Base-by-base conservation (phyloP, 306 rosid species). In the Amphicarpaea edgeworthii region DNA sequence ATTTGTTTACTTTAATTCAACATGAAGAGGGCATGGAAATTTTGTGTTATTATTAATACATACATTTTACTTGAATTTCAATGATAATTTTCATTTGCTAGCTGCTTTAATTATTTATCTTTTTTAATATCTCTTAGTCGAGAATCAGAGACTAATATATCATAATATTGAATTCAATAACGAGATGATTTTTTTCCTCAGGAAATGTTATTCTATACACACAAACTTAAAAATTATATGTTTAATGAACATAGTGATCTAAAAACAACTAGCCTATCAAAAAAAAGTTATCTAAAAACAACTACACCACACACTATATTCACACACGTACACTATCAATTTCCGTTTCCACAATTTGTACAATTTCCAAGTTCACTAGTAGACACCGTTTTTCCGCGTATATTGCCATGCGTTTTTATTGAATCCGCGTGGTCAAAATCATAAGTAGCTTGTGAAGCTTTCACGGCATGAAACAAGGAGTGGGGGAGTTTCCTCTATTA, bases 31-130 rank as follows among this genome's bases (percentile, higher is more conserved):
- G 19, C 12, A 24, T 16, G 67, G 23, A 16, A 3, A 41, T 77
- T 3, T 26, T 14, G 15, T 42, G 40, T 42, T 28, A 42, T 42
- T 28, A 42, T 1, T 55, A 3, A 42, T 17, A 6, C 41, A 69
- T 34, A 41, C 77, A 72, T 62, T 46, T 79, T 62, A 63, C 71
- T 14, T 30, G 14, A 51, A 40, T 72, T 70, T 64, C 83, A 32
- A 17, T 12, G 24, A 53, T 47, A 26, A 75, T 75, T 17, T 67
- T 54, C 68, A 8, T 54, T 43, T 77, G 63, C 10, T 19, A 11
- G 3, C 12, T 17, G n/a, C 20, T 50, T 16, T 1, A n/a, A n/a
- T n/a, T n/a, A n/a, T n/a, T n/a, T n/a, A n/a, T n/a, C n/a, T 54
- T 54, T 50, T 51, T 7, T 3, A 5, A 1, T 10, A 21, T 54